Evolutionary conservation across 2,329 filamentous ascomycete genomes (phyloP).

Genomic region (Thielaviopsis punctulata): DNA sequence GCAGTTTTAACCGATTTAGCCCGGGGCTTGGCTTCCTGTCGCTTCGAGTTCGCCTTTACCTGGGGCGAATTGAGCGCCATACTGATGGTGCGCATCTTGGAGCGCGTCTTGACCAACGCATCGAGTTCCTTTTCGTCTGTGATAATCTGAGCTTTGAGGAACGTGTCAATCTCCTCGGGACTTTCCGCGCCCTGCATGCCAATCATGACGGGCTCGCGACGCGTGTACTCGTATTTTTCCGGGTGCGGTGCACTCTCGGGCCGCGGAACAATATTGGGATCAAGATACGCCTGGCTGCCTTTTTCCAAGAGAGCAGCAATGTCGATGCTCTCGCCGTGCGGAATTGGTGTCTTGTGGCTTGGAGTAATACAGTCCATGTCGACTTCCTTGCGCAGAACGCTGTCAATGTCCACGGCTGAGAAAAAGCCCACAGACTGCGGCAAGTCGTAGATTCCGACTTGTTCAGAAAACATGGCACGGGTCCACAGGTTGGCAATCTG

Average conservation of each 20-base stretch:
- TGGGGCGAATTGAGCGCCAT: not conserved
- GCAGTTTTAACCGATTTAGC: too few species aligned
- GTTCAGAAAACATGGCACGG: slow-evolving; percentile 88
- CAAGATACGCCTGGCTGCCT: slow-evolving; percentile 49
- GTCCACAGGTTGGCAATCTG: slow-evolving; percentile 96
- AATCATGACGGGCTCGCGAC: slow-evolving; percentile 67
- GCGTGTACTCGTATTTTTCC: slow-evolving; percentile 47
- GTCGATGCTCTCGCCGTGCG: slow-evolving; percentile 73
- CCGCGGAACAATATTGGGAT: slow-evolving; percentile 44
- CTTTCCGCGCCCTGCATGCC: slow-evolving; percentile 29
- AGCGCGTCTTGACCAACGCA: slow-evolving; percentile 45
- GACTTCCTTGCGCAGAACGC: slow-evolving; percentile 92
- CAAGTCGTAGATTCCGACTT: slow-evolving; percentile 88
- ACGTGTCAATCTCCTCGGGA: slow-evolving; percentile 33
- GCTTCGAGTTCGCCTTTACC: not conserved
- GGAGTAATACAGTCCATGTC: slow-evolving; percentile 96
- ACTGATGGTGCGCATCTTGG: not conserved
- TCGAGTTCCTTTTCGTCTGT: slow-evolving; percentile 55
- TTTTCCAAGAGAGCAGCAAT: slow-evolving; percentile 63
- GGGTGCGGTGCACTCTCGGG: slow-evolving; percentile 34
- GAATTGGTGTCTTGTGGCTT: slow-evolving; percentile 60
- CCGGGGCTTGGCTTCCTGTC: slow-evolving; percentile 24
- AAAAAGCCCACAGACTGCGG: slow-evolving; percentile 93
- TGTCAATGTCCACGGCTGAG: slow-evolving; percentile 85
- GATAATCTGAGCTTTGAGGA: slow-evolving; percentile 73